Percentiles rank a stretch among this genome's conserved stretches.
These are phyloP conservation scores for Rhododendron kiyosumense DNA, from an alignment of 148 eudicot genomes.

Conservation along the genomic window DNA sequence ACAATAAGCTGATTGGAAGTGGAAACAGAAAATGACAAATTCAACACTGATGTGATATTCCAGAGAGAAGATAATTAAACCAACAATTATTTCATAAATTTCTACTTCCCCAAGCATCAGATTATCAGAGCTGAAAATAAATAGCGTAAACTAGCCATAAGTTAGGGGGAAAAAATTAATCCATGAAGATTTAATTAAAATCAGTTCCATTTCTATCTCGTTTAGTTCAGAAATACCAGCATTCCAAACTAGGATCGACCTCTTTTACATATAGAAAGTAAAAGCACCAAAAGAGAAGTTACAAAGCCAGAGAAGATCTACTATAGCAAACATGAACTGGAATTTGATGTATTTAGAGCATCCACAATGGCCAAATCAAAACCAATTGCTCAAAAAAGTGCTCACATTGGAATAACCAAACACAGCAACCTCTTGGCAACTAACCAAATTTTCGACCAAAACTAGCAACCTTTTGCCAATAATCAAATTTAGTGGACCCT, in stretches of 20 bases:
- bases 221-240: background rate
- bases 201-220: background rate
- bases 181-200: background rate
- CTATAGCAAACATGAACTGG: background rate
- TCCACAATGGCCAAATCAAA: no score
- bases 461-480: no score
- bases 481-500: no score
- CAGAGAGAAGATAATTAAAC: background rate
- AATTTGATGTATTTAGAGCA: background rate
- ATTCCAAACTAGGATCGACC: background rate
- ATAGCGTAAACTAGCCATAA: background rate
- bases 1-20: conserved; percentile 3
- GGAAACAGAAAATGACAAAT: background rate
- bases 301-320: background rate
- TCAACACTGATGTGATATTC: background rate
- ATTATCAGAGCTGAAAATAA: background rate
- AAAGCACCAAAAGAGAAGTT: background rate
- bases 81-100: background rate
- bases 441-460: no score
- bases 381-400: no score
- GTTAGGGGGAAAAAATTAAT: background rate
- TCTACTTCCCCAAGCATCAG: background rate
- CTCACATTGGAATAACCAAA: no score
- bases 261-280: background rate
- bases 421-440: no score